Percentiles rank a stretch among this genome's conserved stretches.
Conservation (phyloP, 2,329 filamentous ascomycete genomes). For the Emydomyces testavorans region DNA sequence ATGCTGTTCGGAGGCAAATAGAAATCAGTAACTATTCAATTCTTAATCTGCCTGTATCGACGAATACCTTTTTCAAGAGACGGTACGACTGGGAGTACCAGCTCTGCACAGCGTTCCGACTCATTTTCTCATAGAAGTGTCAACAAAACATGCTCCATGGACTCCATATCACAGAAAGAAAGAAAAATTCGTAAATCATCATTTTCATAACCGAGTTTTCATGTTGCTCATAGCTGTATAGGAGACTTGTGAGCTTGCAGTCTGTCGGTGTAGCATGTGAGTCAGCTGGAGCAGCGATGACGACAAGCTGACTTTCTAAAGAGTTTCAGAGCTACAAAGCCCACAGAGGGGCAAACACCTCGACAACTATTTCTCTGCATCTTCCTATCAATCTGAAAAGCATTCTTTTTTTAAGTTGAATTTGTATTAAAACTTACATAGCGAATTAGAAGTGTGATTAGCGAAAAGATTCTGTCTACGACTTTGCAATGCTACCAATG, state of each 20-base stretch:
- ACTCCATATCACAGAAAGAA: no score
- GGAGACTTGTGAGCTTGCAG: neutral
- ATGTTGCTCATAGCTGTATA: neutral
- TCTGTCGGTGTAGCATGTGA: neutral
- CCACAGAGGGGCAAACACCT: no score
- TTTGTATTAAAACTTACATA: no score
- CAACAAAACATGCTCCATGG: no score
- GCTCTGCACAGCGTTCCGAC: conserved; percentile 8
- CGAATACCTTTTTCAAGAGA: conserved; percentile 11
- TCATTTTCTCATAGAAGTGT: no score
- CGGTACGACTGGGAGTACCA: conserved; percentile 9
- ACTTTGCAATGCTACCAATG: neutral
- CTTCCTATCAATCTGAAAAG: no score
- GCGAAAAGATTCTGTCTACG: neutral
- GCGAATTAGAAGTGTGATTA: no score
- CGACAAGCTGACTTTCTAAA: no score
- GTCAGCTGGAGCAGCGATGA: neutral
- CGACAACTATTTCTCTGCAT: no score
- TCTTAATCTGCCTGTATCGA: neutral
- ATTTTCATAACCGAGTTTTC: neutral
- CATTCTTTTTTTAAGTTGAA: no score
- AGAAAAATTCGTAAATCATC: neutral
- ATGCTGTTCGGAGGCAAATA: conserved; percentile 9
- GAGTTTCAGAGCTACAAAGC: no score
- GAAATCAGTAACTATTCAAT: neutral